These are phyloP conservation scores for Porphyrellus sp. DNA, from an alignment of 1,284 basidiomycete genomes.

Conservation along the genomic window DNA sequence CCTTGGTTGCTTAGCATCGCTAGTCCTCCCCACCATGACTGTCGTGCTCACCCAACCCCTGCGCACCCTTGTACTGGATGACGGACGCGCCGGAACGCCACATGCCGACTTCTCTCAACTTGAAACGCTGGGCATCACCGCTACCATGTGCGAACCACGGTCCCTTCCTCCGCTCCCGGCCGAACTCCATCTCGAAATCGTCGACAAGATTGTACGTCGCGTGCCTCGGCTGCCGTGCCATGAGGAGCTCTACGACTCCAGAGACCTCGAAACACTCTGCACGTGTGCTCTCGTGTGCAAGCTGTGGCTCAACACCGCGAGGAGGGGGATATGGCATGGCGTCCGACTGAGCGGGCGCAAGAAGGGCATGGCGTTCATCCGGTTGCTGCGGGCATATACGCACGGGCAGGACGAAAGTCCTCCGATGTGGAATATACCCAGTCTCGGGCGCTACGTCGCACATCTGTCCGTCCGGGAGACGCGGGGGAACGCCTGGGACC, in stretches of 20 bases:
- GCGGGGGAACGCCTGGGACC: slow-evolving; percentile 34
- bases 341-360: slow-evolving; percentile 20
- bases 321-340: slow-evolving; percentile 31
- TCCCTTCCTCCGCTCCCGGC: slow-evolving; percentile 24
- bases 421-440: slow-evolving; percentile 20
- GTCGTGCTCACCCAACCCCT: slow-evolving; percentile 9
- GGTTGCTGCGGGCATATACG: slow-evolving; percentile 19
- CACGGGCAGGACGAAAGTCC: not conserved
- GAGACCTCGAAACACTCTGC: slow-evolving; percentile 28
- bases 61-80: slow-evolving; percentile 1
- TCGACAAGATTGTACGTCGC: slow-evolving; percentile 24
- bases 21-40: slow-evolving; percentile 14
- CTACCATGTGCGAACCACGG: slow-evolving; percentile 7
- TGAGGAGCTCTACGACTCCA: slow-evolving; percentile 18
- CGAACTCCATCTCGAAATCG: slow-evolving; percentile 34
- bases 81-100: not conserved
- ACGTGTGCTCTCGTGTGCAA: slow-evolving; percentile 36
- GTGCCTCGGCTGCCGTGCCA: slow-evolving; percentile 10
- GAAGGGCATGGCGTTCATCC: slow-evolving; percentile 23
- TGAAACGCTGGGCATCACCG: not conserved
- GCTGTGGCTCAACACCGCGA: slow-evolving; percentile 32
- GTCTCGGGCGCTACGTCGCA: slow-evolving; percentile 23
- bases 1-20: slow-evolving; percentile 2
- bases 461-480: slow-evolving; percentile 32
- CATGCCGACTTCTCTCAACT: not conserved